Evolutionary conservation across 352 stramenopile genomes (phyloP), one percentile per base, ranked within the genome.

Genomic region (Phytophthora rubi): DNA sequence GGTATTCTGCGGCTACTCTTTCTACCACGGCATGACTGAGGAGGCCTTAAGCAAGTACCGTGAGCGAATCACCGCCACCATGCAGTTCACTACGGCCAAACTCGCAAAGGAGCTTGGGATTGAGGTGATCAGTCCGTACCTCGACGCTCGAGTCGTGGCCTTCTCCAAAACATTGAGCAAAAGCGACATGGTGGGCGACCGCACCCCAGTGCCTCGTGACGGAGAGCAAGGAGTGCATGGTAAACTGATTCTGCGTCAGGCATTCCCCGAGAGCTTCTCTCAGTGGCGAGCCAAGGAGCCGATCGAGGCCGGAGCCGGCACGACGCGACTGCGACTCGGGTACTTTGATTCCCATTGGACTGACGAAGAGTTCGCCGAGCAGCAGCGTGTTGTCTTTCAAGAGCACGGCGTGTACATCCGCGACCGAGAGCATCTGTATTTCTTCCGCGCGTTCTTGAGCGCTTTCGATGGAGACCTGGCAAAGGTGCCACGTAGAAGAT

Each of bases 241-340:
- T 8, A 97, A 97, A 65, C 71, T 96, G 16, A 76, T 96, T 15
- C 70, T 97, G 23, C 83, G 91, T 16, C 87, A 97, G 44, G 90
- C 90, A 9, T 97, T 95, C 59, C 89, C 89, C 13, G 89, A 95
- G 54, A 85, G 79, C 15, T 90, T 83, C 28, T 91, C 86, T 3
- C 90, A 94, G 49, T 97, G 91, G 91, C 87, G 91, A 4, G 63
- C 77, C 8, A 97, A 97, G 63, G 80, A 97, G 73, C 91, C 91
- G 1, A 97, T 97, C 58, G 91, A 97, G 54, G 69, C 91, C 52
- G 91, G 91, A 44, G 76, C 82, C 1, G 91, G 91, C 4, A 93
- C 85, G 18, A 96, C 89, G 0, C 73, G 79, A 33, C 72, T 94
- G 10, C 77, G 86, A 5, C 73, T 88, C 26, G 86, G 86, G 6